Base-by-base conservation (phyloP, 345 rosid genomes). In the Salix exigua region DNA sequence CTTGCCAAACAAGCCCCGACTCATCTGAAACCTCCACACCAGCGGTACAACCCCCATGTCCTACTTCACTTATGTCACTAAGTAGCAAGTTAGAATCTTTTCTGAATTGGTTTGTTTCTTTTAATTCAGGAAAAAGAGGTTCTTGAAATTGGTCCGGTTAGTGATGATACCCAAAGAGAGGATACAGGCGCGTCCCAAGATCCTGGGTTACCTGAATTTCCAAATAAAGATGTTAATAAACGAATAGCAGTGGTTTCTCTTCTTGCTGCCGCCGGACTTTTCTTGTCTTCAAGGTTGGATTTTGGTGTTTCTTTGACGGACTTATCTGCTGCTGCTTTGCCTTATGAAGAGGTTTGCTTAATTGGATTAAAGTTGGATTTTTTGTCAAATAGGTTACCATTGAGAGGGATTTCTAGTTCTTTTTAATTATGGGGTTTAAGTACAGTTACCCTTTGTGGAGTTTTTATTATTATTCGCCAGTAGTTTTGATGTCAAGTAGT, bases 261-360 rank as follows among this genome's bases (percentile, higher is more conserved):
- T 18, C 73, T 88, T 66, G 91, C 87, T 0, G 91, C 94, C 0
- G 80, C 87, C 75, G 89, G 89, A 3, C 88, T 93, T 72, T 91
- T 91, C 86, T 70, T 88, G 50, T 90, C 88, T 0, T 70, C 83
- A 1, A 75, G 96, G 80, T 84, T 91, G 18, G 96, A 93, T 86
- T 84, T 93, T 55, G 96, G 97, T 74, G 87, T 91, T 77, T 93
- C 96, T 14, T 80, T 91, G 80, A 91, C 89, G 83, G 96, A 93
- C 83, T 82, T 91, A 53, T 84, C 96, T 7, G 91, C 88, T 70
- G 80, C 84, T 35, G 96, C 97, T 8, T 65, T 90, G 80, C 90
- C 97, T 21, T 89, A 83, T 68, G 97, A 93, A 82, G 88, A 88
- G 94, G 96, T 90, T 68, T 70, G 21, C 40, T 42, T 55, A n/a